Conservation (phyloP, 345 rosid species). For the Boechera stricta region DNA sequence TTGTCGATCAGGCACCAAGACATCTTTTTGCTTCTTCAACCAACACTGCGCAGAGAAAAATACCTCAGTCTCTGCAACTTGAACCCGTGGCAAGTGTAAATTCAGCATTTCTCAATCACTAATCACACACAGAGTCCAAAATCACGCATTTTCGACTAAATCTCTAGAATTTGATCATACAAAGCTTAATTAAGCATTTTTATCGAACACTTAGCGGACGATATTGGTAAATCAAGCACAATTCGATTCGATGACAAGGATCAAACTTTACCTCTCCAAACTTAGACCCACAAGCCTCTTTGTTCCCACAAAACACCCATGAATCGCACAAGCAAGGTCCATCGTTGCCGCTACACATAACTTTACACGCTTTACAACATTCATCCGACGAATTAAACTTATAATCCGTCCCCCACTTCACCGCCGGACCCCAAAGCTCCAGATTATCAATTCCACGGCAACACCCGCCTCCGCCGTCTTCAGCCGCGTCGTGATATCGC, state of each 20-base stretch:
- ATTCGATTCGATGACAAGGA: slow-evolving; percentile 4
- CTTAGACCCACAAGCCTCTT: slow-evolving; percentile 74
- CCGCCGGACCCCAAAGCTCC: slow-evolving; percentile 98
- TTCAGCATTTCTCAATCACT: slow-evolving; percentile 12
- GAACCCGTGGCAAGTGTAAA: not conserved
- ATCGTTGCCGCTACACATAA: slow-evolving; percentile 80
- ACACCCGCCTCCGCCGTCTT: slow-evolving; percentile 52
- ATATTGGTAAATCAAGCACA: slow-evolving; percentile 4
- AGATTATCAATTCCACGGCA: slow-evolving; percentile 82
- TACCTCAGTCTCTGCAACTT: slow-evolving; percentile 27
- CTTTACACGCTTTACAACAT: slow-evolving; percentile 89
- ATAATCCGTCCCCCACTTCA: slow-evolving; percentile 96
- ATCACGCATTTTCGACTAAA: not conserved
- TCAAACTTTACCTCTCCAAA: slow-evolving; percentile 79
- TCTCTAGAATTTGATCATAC: not conserved
- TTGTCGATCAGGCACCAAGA: slow-evolving; percentile 66
- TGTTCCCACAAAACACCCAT: slow-evolving; percentile 91
- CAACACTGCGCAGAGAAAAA: slow-evolving; percentile 67
- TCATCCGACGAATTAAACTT: slow-evolving; percentile 73
- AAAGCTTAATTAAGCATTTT: slow-evolving; percentile 26
- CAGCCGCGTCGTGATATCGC: slow-evolving; percentile 23
- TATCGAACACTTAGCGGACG: slow-evolving; percentile 24
- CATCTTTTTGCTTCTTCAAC: slow-evolving; percentile 95
- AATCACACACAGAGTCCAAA: slow-evolving; percentile 1
- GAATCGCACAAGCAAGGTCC: slow-evolving; percentile 98